Conservation (phyloP, 805 yeast species). For the Wickerhamiella hasegawae region DNA sequence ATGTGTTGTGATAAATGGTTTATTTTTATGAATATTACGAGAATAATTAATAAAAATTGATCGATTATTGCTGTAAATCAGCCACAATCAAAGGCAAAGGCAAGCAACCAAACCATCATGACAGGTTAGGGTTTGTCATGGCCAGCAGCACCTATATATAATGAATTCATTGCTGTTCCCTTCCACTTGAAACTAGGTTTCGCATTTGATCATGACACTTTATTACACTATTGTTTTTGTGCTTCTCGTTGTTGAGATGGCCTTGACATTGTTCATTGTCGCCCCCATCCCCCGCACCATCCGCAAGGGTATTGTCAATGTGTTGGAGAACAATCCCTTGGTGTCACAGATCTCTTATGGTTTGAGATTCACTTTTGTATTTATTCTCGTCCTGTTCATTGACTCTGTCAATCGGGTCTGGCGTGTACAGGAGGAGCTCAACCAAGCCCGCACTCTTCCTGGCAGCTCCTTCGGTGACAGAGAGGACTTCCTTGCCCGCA, state of each 20-base stretch:
- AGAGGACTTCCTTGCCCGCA: constrained; percentile 73
- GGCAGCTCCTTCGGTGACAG: constrained; percentile 36
- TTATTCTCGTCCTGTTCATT: constrained; percentile 65
- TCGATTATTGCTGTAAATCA: too few species aligned
- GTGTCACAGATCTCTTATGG: constrained; percentile 60
- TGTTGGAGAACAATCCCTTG: constrained; percentile 52
- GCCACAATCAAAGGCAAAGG: too few species aligned
- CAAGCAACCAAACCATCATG: too few species aligned
- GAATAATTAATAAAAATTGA: too few species aligned
- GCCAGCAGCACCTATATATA: too few species aligned
- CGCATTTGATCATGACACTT: constrained; percentile 28
- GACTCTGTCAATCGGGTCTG: constrained; percentile 79
- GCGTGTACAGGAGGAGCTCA: constrained; percentile 45
- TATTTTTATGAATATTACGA: too few species aligned
- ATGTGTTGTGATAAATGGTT: too few species aligned
- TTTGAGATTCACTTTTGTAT: constrained; percentile 66
- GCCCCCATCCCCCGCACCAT: constrained; percentile 68
- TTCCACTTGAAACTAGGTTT: too few species aligned
- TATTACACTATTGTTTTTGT: constrained; percentile 42
- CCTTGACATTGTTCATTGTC: constrained; percentile 60
- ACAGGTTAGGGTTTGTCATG: too few species aligned
- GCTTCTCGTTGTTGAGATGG: constrained; percentile 66
- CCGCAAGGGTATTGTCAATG: constrained; percentile 49
- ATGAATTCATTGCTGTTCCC: too few species aligned
- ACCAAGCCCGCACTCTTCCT: constrained; percentile 18